Evolutionary conservation across 352 stramenopile species (phyloP), one percentile per base, ranked within the genome.

Genomic region (Thalassiosira ordinaria): DNA sequence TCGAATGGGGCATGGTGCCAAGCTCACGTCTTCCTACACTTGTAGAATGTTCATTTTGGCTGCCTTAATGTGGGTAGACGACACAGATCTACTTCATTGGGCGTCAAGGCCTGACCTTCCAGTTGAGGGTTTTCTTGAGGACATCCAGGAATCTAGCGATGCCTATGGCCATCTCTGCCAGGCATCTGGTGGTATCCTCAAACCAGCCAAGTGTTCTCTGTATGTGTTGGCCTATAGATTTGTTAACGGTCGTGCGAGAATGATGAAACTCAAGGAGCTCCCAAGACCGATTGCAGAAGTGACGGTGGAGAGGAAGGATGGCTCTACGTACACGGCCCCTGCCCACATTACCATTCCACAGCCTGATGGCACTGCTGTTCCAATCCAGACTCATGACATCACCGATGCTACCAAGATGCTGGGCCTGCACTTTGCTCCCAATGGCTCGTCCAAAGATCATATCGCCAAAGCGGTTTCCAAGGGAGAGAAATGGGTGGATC

Each of bases 191-290:
- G 73, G 73, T 1, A 35, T 35, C 11, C 33, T 82, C 7, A 77
- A 78, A 31, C 46, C 9, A 3, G 5, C 11, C 0, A 82, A 82
- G 53, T 78, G 51, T 29, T 73, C 6, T 47, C 26, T 33, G 0
- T 73, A 69, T 14, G 27, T 82, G 3, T 8, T 78, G 0, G 0
- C 6, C 1, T 82, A 65, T n/a, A 68, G 68, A 16, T 77, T 66
- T 18, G 1, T 26, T 1, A 61, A 61, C 37, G 73, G 74, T 22
- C 1, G 16, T 1, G 53, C 74, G 0, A 1, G 0, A 1, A 56
- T 78, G 0, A 68, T 56, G 22, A 2, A 9, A 0, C 14, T 44
- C 9, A 9, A n/a, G 9, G 20, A 71, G 18, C 31, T 74, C 1
- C 65, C 59, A 1, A 0, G 37, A 5, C 13, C 29, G 1, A 24